Base-by-base conservation (phyloP, 2,329 filamentous ascomycete species). In the Curvularia sp. region DNA sequence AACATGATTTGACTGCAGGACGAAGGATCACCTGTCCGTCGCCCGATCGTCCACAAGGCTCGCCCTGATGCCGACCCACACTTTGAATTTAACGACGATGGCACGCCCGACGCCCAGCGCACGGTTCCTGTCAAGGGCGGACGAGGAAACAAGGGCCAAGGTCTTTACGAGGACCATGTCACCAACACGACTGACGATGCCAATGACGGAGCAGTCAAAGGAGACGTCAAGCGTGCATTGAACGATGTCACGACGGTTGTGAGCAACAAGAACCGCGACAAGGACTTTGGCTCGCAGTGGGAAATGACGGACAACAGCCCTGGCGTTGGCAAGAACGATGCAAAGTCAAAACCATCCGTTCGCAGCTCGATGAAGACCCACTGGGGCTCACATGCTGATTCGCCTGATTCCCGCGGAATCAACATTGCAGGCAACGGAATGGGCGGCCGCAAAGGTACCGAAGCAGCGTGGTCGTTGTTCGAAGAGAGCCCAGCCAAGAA, bases 21-120 rank as follows among this genome's bases (percentile, higher is more conserved):
- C 61, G 79, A 85, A 44, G 76, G 85, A 38, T 88, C 86, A 8
- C 86, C 88, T 7, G 82, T 82, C 43, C 85, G 85, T 64, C 81
- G 84, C 54, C 83, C 86, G 13, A 82, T 85, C 33, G 82, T 86
- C 38, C 80, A 84, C 68, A 90, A 90, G 74, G 84, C 90, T 38
- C 91, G 94, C 59, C 91, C 88, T 42, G 91, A 96, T 69, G 89
- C 90, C 18, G 88, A 93, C 72, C 80, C 88, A 1, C 92, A 98
- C 77, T 97, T 97, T 72, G 88, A 95, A 61, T 85, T 97, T 69
- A 82, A 86, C 53, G 93, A 98, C 73, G 88, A 93, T 55, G 88
- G 86, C 49, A 85, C 85, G 33, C 85, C 86, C 49, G 79, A 82
- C 15, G 83, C 80, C 7, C 81, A 84, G 54, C 78, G 80, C 43